phyloP scores from a whole-genome alignment of 1,284 basidiomycete genomes.

The Heterobasidion annosum region DNA sequence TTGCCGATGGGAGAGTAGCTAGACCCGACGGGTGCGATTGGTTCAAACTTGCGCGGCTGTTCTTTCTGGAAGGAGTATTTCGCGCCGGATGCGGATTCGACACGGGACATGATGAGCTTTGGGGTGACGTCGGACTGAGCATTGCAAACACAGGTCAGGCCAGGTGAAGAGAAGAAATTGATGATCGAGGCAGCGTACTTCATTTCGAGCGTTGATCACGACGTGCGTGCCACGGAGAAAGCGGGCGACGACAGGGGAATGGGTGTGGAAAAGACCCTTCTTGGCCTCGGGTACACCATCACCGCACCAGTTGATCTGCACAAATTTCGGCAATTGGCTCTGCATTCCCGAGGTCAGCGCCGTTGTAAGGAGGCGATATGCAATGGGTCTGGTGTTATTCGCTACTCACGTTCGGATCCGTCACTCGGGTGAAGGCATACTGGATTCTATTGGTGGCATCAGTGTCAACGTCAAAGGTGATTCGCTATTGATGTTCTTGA shows the following conservation, averaged over 20 bases:
- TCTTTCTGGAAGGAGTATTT: slow-evolving; percentile 81
- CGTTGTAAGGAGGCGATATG: neutral
- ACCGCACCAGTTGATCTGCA: slow-evolving; percentile 90
- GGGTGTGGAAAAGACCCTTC: slow-evolving; percentile 91
- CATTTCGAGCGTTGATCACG: slow-evolving; percentile 86
- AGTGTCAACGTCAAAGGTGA: neutral
- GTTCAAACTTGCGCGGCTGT: slow-evolving; percentile 49
- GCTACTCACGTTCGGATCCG: slow-evolving; percentile 72
- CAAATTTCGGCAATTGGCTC: slow-evolving; percentile 87
- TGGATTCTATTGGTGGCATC: slow-evolving; percentile 57
- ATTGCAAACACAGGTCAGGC: neutral
- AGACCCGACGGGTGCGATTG: slow-evolving; percentile 67
- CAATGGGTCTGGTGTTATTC: neutral
- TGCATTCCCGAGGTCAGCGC: slow-evolving; percentile 19
- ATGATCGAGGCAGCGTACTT: slow-evolving; percentile 37
- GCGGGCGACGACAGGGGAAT: slow-evolving; percentile 75
- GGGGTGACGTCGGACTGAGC: slow-evolving; percentile 74
- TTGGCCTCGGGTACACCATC: slow-evolving; percentile 90
- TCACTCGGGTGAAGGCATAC: slow-evolving; percentile 87
- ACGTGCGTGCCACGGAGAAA: slow-evolving; percentile 86
- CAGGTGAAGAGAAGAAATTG: neutral
- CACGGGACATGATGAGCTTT: slow-evolving; percentile 73
- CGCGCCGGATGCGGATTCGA: slow-evolving; percentile 88
- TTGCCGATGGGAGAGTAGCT: slow-evolving; percentile 65
- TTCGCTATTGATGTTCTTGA: no score